Evolutionary conservation across 257 asterid genomes (phyloP).

Genomic region (Nicotiana sylvestris): DNA sequence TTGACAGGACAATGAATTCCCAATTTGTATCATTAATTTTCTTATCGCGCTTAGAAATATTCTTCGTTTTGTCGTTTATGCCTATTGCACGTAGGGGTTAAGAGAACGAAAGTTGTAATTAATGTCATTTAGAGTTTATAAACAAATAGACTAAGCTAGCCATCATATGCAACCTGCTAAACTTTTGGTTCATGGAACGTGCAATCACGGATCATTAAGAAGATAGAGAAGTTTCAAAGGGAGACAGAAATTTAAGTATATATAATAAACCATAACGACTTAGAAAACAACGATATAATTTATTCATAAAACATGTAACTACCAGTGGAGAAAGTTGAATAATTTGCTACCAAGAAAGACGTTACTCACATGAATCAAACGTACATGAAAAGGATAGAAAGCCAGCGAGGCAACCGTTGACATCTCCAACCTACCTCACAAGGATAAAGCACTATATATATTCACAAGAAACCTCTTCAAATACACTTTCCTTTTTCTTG

Average conservation of each 20-base stretch:
- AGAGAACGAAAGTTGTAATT: not conserved
- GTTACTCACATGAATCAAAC: constrained; percentile 53
- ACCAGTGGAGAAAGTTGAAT: constrained; percentile 3
- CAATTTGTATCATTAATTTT: too few relatives aligned
- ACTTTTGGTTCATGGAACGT: not conserved
- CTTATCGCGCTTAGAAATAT: too few relatives aligned
- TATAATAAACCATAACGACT: not conserved
- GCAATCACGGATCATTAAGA: not conserved
- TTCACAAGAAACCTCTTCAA: constrained; percentile 1
- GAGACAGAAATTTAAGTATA: not conserved
- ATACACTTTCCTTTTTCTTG: not conserved
- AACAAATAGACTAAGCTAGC: not conserved
- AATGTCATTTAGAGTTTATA: not conserved
- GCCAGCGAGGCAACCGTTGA: constrained; percentile 39
- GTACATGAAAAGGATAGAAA: constrained; percentile 31
- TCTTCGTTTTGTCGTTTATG: too few relatives aligned
- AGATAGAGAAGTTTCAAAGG: not conserved
- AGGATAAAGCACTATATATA: not conserved
- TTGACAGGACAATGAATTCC: too few relatives aligned
- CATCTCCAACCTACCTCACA: constrained; percentile 16
- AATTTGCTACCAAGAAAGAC: constrained; percentile 30
- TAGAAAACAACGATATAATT: not conserved
- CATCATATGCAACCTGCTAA: not conserved
- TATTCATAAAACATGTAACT: not conserved
- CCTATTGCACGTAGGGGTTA: not conserved